Percentiles rank a stretch among this genome's conserved stretches.
phyloP scores from a whole-genome alignment of 2,329 filamentous ascomycete species.

The Colletotrichum agaves region DNA sequence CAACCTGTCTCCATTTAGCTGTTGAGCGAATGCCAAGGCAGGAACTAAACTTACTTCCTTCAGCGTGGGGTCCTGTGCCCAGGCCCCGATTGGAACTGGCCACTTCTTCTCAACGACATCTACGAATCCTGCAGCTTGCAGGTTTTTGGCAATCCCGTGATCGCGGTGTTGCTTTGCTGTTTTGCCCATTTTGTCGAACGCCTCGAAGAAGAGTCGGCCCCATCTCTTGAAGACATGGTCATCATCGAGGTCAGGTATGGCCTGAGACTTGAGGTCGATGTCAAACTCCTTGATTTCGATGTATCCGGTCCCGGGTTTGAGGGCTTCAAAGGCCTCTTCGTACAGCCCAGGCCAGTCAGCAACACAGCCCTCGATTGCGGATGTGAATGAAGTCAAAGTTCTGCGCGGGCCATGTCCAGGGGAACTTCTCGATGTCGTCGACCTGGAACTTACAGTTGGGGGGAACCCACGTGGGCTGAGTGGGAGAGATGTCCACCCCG shows the following conservation, averaged over 20 bases:
- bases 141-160: constrained; percentile 36
- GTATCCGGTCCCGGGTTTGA: constrained; percentile 54
- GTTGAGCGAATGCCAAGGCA: neutral
- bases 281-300: constrained; percentile 40
- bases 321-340: constrained; percentile 55
- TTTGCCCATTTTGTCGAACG: constrained; percentile 45
- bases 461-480: constrained; percentile 66
- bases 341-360: constrained; percentile 54
- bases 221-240: constrained; percentile 37
- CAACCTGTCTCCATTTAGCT: neutral
- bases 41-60: constrained; percentile 18
- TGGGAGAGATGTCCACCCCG: constrained; percentile 66
- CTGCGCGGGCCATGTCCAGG: constrained; percentile 57
- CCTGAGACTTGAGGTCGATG: constrained; percentile 39
- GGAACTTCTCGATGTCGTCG: constrained; percentile 66
- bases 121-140: constrained; percentile 42
- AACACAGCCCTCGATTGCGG: constrained; percentile 64
- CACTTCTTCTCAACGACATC: constrained; percentile 33
- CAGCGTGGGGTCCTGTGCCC: constrained; percentile 31
- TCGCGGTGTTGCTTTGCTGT: constrained; percentile 43
- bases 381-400: constrained; percentile 70
- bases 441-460: constrained; percentile 73
- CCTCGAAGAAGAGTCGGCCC: constrained; percentile 43
- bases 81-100: constrained; percentile 36
- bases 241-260: constrained; percentile 32